Evolutionary conservation across 176 grass and related monocot species (phyloP), one percentile per base, ranked within the genome.

Genomic region (Bothriochloa decipiens): DNA sequence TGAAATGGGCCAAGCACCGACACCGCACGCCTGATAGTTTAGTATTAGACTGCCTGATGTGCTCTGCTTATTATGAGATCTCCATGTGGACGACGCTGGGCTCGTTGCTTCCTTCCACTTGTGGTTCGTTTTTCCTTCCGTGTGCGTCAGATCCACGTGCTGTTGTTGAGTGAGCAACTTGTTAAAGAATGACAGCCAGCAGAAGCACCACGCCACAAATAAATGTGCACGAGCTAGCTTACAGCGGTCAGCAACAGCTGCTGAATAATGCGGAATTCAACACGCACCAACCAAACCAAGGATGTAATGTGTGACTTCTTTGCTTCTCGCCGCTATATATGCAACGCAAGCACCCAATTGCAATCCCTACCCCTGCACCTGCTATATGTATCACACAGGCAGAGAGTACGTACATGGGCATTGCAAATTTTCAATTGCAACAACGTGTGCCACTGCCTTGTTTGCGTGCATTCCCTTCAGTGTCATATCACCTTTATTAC

Each of bases 231-330:
- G 40, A 36, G 11, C 18, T n/a, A 36, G 53, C 61, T 67, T 36
- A 58, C 26, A 13, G 65, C 40, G 22, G 65, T 71, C 66, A 71
- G 33, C 35, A 41, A 69, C 78, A 64, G 53, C 57, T 26, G 42
- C 55, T 26, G 11, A 13, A 3, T 29, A 29, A 84, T 20, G 71
- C 82, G 20, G 42, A 75, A 84, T 68, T 84, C 72, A 50, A 68
- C 45, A 66, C 45, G 32, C 62, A 76, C 72, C 71, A 41, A 76
- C 72, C 82, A 4, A 32, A 76, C 72, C 82, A 36, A 36, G 35
- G 60, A 12, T 41, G 22, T 65, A 74, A 45, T 72, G 15, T 5
- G 80, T 23, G 22, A 1, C n/a, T 28, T 6, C 3, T 35, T 0
- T 47, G 60, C 60, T 37, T 7, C 15, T 65, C 29, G 29, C 29